Evolutionary conservation across 768 basidiomycete genomes (phyloP).

Genomic region (Rubroboletus pulcherrimus): DNA sequence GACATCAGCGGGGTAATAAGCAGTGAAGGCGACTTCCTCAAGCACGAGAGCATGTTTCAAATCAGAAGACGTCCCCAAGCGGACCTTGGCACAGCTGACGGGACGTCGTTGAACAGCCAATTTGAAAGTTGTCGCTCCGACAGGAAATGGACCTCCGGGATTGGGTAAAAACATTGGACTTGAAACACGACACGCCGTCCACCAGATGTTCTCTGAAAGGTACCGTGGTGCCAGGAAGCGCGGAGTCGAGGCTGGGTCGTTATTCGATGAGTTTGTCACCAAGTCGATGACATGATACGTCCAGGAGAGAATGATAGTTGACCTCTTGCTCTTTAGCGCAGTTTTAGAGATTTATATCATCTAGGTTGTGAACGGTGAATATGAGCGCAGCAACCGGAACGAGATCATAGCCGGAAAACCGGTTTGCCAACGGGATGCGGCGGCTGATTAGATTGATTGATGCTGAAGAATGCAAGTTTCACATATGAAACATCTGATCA

Average conservation of each 20-base stretch:
- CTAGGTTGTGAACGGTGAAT: neutral
- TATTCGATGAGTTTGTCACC: neutral
- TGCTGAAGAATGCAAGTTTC: too few relatives aligned
- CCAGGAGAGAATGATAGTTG: neutral
- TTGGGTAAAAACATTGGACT: constrained; percentile 40
- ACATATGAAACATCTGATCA: too few relatives aligned
- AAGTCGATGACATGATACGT: neutral
- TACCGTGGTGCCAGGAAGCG: neutral
- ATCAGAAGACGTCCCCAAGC: constrained; percentile 17
- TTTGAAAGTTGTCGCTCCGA: constrained; percentile 57
- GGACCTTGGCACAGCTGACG: constrained; percentile 42
- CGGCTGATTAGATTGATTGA: too few relatives aligned
- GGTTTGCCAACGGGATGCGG: neutral
- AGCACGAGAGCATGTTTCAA: constrained; percentile 46
- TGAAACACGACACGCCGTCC: neutral
- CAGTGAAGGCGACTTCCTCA: constrained; percentile 61
- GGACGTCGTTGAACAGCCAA: constrained; percentile 39
- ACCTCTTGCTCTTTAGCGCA: neutral
- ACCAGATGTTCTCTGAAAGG: too few relatives aligned
- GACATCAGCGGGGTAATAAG: constrained; percentile 58
- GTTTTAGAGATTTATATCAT: neutral
- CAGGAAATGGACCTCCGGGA: constrained; percentile 46
- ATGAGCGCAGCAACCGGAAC: neutral
- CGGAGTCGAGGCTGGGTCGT: neutral
- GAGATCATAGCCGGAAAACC: neutral